phyloP scores from a whole-genome alignment of 2,329 filamentous ascomycete species.

The Corinectria fuckeliana region DNA sequence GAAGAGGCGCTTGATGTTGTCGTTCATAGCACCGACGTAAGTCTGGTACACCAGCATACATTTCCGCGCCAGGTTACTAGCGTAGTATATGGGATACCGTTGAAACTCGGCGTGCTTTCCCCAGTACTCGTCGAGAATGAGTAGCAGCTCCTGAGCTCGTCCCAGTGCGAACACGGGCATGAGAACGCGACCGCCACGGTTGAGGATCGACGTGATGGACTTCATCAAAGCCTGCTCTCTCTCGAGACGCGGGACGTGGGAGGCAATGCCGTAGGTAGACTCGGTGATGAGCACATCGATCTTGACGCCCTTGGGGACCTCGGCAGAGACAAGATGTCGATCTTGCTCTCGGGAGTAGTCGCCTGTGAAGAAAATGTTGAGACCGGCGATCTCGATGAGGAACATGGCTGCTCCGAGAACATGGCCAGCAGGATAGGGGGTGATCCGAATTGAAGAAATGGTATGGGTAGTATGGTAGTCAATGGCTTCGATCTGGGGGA shows the following conservation, averaged over 20 bases:
- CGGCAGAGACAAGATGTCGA: conserved; percentile 90
- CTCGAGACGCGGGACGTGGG: conserved; percentile 88
- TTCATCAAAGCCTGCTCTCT: conserved; percentile 95
- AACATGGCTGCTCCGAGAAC: conserved; percentile 99
- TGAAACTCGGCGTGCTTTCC: conserved; percentile 86
- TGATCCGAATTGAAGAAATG: conserved; percentile 94
- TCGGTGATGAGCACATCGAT: conserved; percentile 97
- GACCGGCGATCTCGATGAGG: conserved; percentile 92
- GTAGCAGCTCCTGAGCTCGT: conserved; percentile 87
- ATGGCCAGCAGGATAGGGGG: conserved; percentile 94
- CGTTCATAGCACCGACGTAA: conserved; percentile 98
- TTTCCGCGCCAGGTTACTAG: conserved; percentile 90
- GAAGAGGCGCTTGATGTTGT: conserved; percentile 97
- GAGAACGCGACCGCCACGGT: conserved; percentile 88
- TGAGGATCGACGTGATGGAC: conserved; percentile 87
- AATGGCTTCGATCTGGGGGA: conserved; percentile 94
- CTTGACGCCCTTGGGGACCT: conserved; percentile 86
- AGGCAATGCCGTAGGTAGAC: conserved; percentile 95
- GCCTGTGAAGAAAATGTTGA: conserved; percentile 97
- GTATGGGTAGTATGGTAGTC: conserved; percentile 98
- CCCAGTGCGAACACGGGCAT: conserved; percentile 97
- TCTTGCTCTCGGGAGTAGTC: conserved; percentile 98
- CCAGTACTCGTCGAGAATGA: conserved; percentile 99
- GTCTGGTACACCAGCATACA: conserved; percentile 99
- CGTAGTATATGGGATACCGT: conserved; percentile 95